phyloP scores from a whole-genome alignment of 1,284 basidiomycete genomes.

The Ganoderma sinense region DNA sequence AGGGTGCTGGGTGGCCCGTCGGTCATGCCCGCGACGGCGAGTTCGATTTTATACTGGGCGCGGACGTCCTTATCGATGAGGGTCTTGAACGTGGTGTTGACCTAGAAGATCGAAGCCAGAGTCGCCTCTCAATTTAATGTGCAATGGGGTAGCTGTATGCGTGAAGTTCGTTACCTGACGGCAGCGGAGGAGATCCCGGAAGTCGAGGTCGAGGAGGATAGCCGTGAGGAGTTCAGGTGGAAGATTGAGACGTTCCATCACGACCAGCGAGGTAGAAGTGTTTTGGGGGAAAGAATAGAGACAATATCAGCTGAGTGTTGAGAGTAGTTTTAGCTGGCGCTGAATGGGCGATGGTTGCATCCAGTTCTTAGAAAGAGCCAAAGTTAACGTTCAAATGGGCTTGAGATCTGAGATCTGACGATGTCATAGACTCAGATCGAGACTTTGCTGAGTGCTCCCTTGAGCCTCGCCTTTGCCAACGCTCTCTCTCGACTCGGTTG shows the following conservation, averaged over 20 bases:
- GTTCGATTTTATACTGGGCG: conserved; percentile 61
- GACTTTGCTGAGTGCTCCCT: background rate
- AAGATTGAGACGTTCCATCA: conserved; percentile 15
- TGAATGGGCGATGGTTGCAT: too few relatives aligned
- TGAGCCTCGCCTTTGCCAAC: background rate
- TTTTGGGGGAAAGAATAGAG: background rate
- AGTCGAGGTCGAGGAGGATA: conserved; percentile 40
- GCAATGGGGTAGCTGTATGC: background rate
- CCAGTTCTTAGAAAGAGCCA: too few relatives aligned
- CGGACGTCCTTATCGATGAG: conserved; percentile 46
- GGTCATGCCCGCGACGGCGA: conserved; percentile 56
- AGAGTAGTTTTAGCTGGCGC: background rate
- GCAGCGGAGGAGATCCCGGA: conserved; percentile 47
- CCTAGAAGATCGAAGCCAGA: conserved; percentile 42
- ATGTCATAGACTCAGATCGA: background rate
- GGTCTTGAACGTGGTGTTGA: conserved; percentile 49
- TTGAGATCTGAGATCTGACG: background rate
- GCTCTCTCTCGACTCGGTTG: background rate
- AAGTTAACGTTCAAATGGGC: too few relatives aligned
- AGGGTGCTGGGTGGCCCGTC: conserved; percentile 46
- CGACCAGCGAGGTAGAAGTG: background rate
- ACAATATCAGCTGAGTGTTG: background rate
- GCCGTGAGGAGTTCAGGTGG: conserved; percentile 40
- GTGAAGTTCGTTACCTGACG: conserved; percentile 40
- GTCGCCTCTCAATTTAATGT: background rate